Evolutionary conservation across 2,329 filamentous ascomycete species (phyloP), one percentile per base, ranked within the genome.

Genomic region (Stachybotrys elegans): DNA sequence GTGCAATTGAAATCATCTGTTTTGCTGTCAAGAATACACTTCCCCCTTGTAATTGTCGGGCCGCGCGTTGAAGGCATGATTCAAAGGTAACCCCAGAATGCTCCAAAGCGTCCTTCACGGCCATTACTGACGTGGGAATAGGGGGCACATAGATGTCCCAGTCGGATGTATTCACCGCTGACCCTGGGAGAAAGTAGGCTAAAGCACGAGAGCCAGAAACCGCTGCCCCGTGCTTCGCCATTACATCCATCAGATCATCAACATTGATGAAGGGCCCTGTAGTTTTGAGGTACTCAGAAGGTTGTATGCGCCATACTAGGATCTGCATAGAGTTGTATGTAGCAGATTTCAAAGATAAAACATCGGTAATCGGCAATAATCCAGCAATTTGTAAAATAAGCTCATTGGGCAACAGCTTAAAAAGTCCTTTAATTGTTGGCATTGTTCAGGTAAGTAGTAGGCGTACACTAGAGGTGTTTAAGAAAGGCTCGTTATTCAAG

Each of bases 231-330:
- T 35, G 32, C 32, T 35, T 35, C 32, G 32, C 32, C 32, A 35
- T 35, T 14, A 35, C 32, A 35, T 35, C 32, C 32, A 35, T 35
- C 32, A 35, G 32, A 35, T 35, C 32, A 13, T 35, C 32, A 13
- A 16, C 17, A 19, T 35, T 35, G 17, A 19, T 35, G 32, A 35
- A 35, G 32, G 32, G 32, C 32, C 32, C 32, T 14, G 32, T 35
- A 35, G 9, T 13, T 35, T 35, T 35, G 32, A 35, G 32, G 17
- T 35, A 35, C 32, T 35, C 32, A 13, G 32, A 35, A 35, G 17
- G 32, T 8, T 19, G 12, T 35, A 35, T 35, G 12, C 32, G 32
- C 12, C 32, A 14, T 19, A 9, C 32, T 35, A 35, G 16, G 32
- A 35, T 35, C 16, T 35, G 32, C 7, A 35, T 35, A 14, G 32